Conservation (phyloP, 164 flowering plant species). For the Kalanchoe fedtschenkoi region DNA sequence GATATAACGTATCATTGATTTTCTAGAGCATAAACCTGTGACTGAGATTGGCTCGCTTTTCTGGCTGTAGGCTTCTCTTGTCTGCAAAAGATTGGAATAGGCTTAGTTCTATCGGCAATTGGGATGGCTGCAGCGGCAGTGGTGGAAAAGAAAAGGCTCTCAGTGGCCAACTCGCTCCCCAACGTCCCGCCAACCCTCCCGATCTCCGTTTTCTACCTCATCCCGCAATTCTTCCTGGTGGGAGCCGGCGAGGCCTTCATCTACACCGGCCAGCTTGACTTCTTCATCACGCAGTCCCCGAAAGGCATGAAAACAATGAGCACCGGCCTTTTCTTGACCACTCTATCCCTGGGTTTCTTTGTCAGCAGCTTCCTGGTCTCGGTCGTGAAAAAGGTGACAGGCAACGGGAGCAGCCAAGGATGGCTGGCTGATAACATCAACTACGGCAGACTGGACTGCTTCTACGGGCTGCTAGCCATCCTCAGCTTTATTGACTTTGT, state of each 20-base stretch:
- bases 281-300: constrained; percentile 92
- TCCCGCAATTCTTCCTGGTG: constrained; percentile 86
- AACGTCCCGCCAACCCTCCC: constrained; percentile 30
- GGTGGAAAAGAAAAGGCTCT: constrained; percentile 52
- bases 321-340: constrained; percentile 90
- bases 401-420: constrained; percentile 23
- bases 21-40: too few relatives aligned
- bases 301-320: constrained; percentile 98
- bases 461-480: constrained; percentile 55
- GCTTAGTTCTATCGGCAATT: constrained; percentile 48
- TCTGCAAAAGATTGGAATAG: constrained; percentile 68
- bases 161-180: constrained; percentile 37
- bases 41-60: too few relatives aligned
- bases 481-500: constrained; percentile 52
- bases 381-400: constrained; percentile 52
- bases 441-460: constrained; percentile 60
- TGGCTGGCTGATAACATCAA: constrained; percentile 75
- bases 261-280: constrained; percentile 94
- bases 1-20: too few relatives aligned
- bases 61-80: constrained; percentile 55
- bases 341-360: constrained; percentile 87
- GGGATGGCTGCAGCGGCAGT: constrained; percentile 84
- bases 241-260: constrained; percentile 95
- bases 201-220: constrained; percentile 52
- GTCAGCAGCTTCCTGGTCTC: constrained; percentile 75